Evolutionary conservation across 2,329 filamentous ascomycete genomes (phyloP), one percentile per base, ranked within the genome.

Genomic region (Exophiala aquamarina): DNA sequence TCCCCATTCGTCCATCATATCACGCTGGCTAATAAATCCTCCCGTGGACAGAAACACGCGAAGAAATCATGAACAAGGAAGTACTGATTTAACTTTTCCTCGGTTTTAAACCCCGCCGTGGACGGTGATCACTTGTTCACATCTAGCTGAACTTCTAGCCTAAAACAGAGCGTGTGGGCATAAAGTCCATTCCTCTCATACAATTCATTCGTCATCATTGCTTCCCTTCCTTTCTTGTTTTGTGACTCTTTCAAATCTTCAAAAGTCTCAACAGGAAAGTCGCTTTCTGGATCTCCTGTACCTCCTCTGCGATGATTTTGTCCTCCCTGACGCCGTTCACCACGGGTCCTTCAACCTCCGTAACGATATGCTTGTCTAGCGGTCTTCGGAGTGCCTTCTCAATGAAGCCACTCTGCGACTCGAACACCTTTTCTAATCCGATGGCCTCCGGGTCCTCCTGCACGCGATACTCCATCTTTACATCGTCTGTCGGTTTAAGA

Each of bases 381-480:
- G 87, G 86, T 61, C 89, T 78, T 53, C 89, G 78, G 57, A 95
- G 68, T 17, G 83, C 84, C 73, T 89, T 93, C 66, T 87, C 84
- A 62, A 95, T 88, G 26, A 79, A 72, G 35, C 74, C 67, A 17
- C 78, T 70, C 62, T 94, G 87, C 29, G 78, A 78, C 55, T 80
- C 74, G 62, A 94, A 89, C 2, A 84, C 83, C 44, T 78, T 75
- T 47, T 78, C 81, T 18, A 95, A 68, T 4, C 88, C 89, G 49
- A 91, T 77, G 35, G 81, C 78, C 2, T 93, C 87, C 0, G 88
- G 87, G 63, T 95, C 90, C 6, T 81, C 78, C 39, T 94, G 71
- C 4, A 97, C 82, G 48, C 77, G 78, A 71, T 95, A 97, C 67
- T 94, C 87, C 87, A 98, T 95, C 71, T 86, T 88, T 54, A 98